Evolutionary conservation across 257 asterid genomes (phyloP), one percentile per base, ranked within the genome.

Genomic region (Solanum habrochaites): DNA sequence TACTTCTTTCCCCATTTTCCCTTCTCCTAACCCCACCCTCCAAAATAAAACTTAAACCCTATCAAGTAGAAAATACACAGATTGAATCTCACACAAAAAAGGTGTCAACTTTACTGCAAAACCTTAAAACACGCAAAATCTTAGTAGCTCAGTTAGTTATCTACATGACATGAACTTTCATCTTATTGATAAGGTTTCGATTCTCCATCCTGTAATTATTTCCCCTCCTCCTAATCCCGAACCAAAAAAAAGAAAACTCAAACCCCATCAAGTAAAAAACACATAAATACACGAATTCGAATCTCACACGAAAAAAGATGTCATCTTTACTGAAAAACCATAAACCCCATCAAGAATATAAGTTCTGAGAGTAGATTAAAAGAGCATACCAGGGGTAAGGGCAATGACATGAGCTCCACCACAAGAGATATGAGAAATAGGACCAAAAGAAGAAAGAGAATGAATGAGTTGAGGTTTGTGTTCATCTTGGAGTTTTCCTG

Each of bases 341-440:
- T n/a, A 40, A 75, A n/a, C 83, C 58, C 56, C 56, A 74, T 39
- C 56, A 74, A 42, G 35, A 75, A n/a, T 6, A 11, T n/a, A 75
- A 75, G 82, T 73, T 27, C 16, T 43, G 16, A 35, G 83, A 45
- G 84, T 69, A 67, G 74, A 42, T 21, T 21, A 21, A 52, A 6
- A 23, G 31, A 47, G 69, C 6, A 47, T 85, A 96, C 99, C 95
- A 66, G 92, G 45, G 74, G 91, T 90, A 90, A 97, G 90, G 85
- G 98, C 95, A 67, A 95, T 91, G 85, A 90, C 99, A 86, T 97
- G 99, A 74, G 98, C 99, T 81, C 98, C 99, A 83, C 99, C 99
- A 92, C 99, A 95, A 58, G 98, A 93, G 81, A 95, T 95, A 78
- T 87, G 92, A 87, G 91, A 86, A 88, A 95, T 90, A 42, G 93